These are phyloP conservation scores for Kalmusia sp. DNA, from an alignment of 2,329 filamentous ascomycete genomes.

Conservation along the genomic window DNA sequence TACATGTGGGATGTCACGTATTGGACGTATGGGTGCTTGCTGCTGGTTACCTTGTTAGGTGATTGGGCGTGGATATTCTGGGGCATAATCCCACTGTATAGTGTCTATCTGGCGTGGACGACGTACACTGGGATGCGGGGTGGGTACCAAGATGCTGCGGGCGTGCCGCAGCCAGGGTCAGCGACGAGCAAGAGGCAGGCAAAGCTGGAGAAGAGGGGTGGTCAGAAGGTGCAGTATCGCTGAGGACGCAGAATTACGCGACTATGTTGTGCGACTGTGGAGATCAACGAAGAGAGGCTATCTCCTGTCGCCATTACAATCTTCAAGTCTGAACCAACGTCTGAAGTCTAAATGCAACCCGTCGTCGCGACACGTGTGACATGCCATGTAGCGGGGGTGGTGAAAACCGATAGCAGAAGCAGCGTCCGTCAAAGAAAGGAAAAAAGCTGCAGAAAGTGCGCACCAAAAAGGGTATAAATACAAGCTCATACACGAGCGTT, in stretches of 20 bases:
- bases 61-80: constrained; percentile 79
- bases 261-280: no score
- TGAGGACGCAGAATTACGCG: constrained; percentile 33
- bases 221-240: constrained; percentile 56
- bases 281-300: no score
- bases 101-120: constrained; percentile 52
- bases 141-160: constrained; percentile 52
- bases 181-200: constrained; percentile 56
- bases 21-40: constrained; percentile 84
- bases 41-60: constrained; percentile 77
- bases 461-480: constrained; percentile 4
- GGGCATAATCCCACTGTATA: constrained; percentile 55
- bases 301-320: no score
- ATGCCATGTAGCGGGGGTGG: no score
- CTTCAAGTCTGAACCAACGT: no score
- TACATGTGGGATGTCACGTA: constrained; percentile 98
- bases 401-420: no score
- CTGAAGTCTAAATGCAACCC: no score
- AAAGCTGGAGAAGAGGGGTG: constrained; percentile 61
- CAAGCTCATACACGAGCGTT: constrained; percentile 1
- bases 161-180: constrained; percentile 38
- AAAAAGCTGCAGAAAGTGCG: not conserved
- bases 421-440: not conserved
- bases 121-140: constrained; percentile 55
- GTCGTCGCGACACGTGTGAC: no score